Evolutionary conservation across 495 filamentous ascomycete species (phyloP), one percentile per base, ranked within the genome.

Genomic region (Baudoinia panamericana): DNA sequence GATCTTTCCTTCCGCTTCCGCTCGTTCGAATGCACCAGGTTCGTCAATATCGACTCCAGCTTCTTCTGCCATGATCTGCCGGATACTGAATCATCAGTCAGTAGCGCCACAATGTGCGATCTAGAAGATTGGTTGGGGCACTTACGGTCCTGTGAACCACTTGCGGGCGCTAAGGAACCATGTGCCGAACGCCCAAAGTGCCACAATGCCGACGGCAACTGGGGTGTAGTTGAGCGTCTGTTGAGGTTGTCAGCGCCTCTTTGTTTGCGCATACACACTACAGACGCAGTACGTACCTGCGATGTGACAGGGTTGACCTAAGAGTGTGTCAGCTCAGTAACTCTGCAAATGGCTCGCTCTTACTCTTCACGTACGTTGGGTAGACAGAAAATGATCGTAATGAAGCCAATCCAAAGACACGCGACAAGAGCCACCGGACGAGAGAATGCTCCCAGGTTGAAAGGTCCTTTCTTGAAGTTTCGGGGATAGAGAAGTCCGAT

Each of bases 211-310:
- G 16, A 74, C 68, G 2, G 76, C 75, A 0, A 78, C 76, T 5
- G 72, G 69, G 1, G 76, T 77, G 50, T 80, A 80, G 53, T 78
- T 77, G 48, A 80, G 58, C 17, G 68, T 76, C 46, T 69, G 60
- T 6, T n/a, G n/a, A n/a, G n/a, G n/a, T n/a, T n/a, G n/a, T n/a
- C n/a, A n/a, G n/a, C n/a, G n/a, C n/a, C n/a, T n/a, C n/a, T n/a
- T n/a, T n/a, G n/a, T n/a, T n/a, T n/a, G n/a, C n/a, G n/a, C n/a
- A n/a, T n/a, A n/a, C n/a, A n/a, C n/a, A n/a, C n/a, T n/a, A n/a
- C n/a, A n/a, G n/a, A n/a, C n/a, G n/a, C n/a, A n/a, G n/a, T n/a
- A n/a, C n/a, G n/a, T n/a, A n/a, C n/a, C n/a, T n/a, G n/a, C n/a
- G 59, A 63, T 2, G 64, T 70, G 18, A 78, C 74, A 1, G 75